Evolutionary conservation across 257 asterid genomes (phyloP), one percentile per base, ranked within the genome.

Genomic region (Ophiorrhiza pumila): DNA sequence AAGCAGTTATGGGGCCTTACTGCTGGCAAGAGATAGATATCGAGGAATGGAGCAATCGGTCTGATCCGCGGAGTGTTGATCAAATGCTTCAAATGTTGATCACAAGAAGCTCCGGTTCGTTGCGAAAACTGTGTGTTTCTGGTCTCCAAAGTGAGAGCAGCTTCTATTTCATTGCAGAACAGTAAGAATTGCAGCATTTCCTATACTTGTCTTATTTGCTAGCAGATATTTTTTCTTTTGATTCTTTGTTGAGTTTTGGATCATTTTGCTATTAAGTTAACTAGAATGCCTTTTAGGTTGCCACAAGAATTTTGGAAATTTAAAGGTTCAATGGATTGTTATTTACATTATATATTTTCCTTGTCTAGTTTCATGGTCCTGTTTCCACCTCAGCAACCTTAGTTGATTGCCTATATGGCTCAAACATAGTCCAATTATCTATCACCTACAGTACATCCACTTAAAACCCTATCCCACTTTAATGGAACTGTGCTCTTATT

Each of bases 11-110:
- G 58, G 87, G 84, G 14, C 87, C 87, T 62, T 80, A 80, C 55
- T 83, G 87, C 71, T 83, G 87, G 87, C 84, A 83, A 71, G 87
- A 80, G 79, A 75, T 83, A 27, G 87, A 83, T 79, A 83, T 80
- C 35, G 87, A 80, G 66, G 87, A 80, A 22, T 83, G 87, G 87
- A 74, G 87, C 77, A 65, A 13, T 32, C 78, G 42, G n/a, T 27
- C 72, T 62, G 77, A 61, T 10, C 65, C 80, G 0, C 71, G 31
- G 3, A 63, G 71, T 2, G 69, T 77, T 47, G 82, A 83, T 68
- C 78, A 78, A 27, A 80, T 83, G 87, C 79, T 83, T 31, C 80
- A 34, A 25, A 37, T 74, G 70, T 73, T 83, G 53, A 80, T 83
- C 31, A 58, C 75, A 31, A 70, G 84, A 63, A 69, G 80, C 69